Evolutionary conservation across 2,329 filamentous ascomycete genomes (phyloP), one percentile per base, ranked within the genome.

Genomic region (Sporothrix globosa): DNA sequence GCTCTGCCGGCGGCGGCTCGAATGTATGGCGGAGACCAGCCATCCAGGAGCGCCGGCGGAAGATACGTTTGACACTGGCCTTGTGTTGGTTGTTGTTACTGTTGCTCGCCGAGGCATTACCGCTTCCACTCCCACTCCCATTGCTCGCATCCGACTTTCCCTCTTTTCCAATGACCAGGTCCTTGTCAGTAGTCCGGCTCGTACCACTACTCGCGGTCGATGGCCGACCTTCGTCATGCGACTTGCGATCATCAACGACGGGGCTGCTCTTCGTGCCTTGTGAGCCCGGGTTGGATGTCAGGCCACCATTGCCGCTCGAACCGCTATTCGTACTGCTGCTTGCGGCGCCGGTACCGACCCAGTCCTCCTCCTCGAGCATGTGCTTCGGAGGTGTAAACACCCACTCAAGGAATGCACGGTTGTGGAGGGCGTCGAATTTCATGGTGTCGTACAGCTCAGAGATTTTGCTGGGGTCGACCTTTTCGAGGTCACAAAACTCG

Each of bases 351-450:
- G 69, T 67, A 56, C 73, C 73, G 54, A 74, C 53, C 74, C 73
- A 74, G 65, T 73, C 74, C 74, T 91, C 89, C 68, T 95, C 91
- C 69, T 91, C 91, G 13, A 95, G 83, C 81, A 97, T 92, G 71
- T 85, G 86, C 76, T 88, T 90, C 46, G 92, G 90, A 1, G 96
- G 96, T 19, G 93, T 97, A 76, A 99, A 99, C 0, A 97, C 91
- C 92, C 96, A 98, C 79, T 99, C 96, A 4, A 99, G 83, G 77
- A 99, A 99, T 73, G 93, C 92, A 2, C 96, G 90, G 78, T 99
- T 99, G 81, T 99, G 96, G 17, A 99, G 85, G 0, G 96, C 96
- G 79, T 99, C 96, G 74, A 98, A 99, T 80, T 99, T 99, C 96
- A 99, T 98, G 24, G 95, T 98, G 79, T 99, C 96, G 79, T 99